These are phyloP conservation scores for Apiospora sp. DNA, from an alignment of 2,329 filamentous ascomycete species.

Conservation along the genomic window DNA sequence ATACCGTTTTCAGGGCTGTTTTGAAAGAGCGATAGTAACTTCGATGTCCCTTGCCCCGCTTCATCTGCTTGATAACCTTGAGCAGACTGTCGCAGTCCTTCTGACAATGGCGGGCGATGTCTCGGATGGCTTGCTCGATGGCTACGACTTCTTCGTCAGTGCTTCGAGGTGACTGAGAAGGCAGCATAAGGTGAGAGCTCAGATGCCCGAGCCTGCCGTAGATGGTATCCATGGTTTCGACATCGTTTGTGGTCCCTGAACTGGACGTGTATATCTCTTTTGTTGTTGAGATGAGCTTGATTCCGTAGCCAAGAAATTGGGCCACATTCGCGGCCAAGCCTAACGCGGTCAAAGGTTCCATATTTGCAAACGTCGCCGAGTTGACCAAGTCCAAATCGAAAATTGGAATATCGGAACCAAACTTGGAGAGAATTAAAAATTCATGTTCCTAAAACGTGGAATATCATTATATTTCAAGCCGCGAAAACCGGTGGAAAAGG, in stretches of 20 bases:
- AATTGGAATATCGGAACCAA: not conserved
- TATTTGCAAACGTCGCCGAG: not conserved
- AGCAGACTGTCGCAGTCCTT: not conserved
- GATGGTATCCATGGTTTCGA: not conserved
- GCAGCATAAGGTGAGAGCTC: not conserved
- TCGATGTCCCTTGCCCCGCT: not conserved
- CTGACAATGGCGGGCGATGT: not conserved
- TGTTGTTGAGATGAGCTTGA: not conserved
- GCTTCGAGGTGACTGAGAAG: not conserved
- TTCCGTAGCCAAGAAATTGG: not conserved
- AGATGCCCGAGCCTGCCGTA: not conserved
- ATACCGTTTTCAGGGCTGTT: not conserved
- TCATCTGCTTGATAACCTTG: not conserved
- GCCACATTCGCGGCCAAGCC: not conserved
- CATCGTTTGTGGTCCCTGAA: not conserved
- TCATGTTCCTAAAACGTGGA: too few species aligned
- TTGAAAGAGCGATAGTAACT: not conserved
- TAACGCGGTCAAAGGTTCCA: not conserved
- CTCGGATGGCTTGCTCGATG: not conserved
- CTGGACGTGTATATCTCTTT: not conserved
- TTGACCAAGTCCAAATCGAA: too few species aligned
- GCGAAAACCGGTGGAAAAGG: not conserved
- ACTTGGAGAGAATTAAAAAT: not conserved
- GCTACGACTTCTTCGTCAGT: not conserved
- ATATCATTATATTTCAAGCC: not conserved